phyloP scores from a whole-genome alignment of 2,329 filamentous ascomycete genomes.

The Aspergillus sp. region DNA sequence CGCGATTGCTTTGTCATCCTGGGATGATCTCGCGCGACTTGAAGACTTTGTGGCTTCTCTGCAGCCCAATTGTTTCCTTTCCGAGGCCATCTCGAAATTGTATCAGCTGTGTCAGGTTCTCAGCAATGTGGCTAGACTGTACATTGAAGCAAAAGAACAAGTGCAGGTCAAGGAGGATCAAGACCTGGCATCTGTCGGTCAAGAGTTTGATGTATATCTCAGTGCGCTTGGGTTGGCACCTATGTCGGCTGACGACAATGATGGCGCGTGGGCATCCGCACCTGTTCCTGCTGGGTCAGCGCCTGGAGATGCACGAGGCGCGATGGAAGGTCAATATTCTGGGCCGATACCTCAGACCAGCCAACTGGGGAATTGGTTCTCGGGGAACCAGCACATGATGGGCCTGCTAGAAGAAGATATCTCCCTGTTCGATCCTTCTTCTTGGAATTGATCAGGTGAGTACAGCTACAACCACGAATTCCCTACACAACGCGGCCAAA shows the following conservation, averaged over 20 bases:
- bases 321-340: slow-evolving; percentile 18
- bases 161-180: slow-evolving; percentile 50
- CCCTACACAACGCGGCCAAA: neutral
- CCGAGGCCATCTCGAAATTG: slow-evolving; percentile 62
- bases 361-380: slow-evolving; percentile 64
- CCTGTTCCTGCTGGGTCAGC: slow-evolving; percentile 7
- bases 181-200: slow-evolving; percentile 53
- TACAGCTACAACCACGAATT: neutral
- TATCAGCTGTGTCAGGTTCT: slow-evolving; percentile 65
- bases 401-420: slow-evolving; percentile 64
- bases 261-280: slow-evolving; percentile 11
- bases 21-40: slow-evolving; percentile 56
- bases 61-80: slow-evolving; percentile 53
- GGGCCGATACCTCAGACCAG: slow-evolving; percentile 34
- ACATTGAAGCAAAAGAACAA: slow-evolving; percentile 64
- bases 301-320: slow-evolving; percentile 14
- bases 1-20: slow-evolving; percentile 54
- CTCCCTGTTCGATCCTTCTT: slow-evolving; percentile 30
- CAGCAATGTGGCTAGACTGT: slow-evolving; percentile 61
- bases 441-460: slow-evolving; percentile 6
- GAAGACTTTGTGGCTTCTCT: slow-evolving; percentile 60
- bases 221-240: slow-evolving; percentile 63
- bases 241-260: slow-evolving; percentile 17
- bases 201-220: slow-evolving; percentile 66
- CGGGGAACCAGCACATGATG: slow-evolving; percentile 65